phyloP scores from a whole-genome alignment of 768 basidiomycete species.

The Leccinum uliginosum region DNA sequence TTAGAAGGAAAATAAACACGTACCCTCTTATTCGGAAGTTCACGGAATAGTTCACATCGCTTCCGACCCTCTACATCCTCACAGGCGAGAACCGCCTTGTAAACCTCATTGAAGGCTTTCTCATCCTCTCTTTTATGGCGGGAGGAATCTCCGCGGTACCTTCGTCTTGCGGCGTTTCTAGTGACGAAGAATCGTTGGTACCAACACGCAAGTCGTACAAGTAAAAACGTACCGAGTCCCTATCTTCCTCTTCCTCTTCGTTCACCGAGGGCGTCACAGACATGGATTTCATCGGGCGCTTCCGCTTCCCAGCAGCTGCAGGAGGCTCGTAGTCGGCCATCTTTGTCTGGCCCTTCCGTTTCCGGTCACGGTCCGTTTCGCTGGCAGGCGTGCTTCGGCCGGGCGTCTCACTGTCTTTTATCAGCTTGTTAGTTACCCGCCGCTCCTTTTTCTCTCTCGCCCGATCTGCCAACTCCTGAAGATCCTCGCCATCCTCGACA shows the following conservation, averaged over 20 bases:
- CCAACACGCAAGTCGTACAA: neutral
- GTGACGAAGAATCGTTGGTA: slow-evolving; percentile 7
- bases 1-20: slow-evolving; percentile 13
- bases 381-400: slow-evolving; percentile 62
- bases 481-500: slow-evolving; percentile 76
- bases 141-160: slow-evolving; percentile 51
- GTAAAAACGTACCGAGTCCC: slow-evolving; percentile 51
- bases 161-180: slow-evolving; percentile 88
- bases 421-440: slow-evolving; percentile 53
- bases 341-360: slow-evolving; percentile 58
- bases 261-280: slow-evolving; percentile 72
- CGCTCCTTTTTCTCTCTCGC: slow-evolving; percentile 62
- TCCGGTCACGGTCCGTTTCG: slow-evolving; percentile 56
- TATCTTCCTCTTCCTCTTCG: slow-evolving; percentile 77
- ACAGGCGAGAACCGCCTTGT: slow-evolving; percentile 67
- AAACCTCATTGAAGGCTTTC: slow-evolving; percentile 73
- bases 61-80: slow-evolving; percentile 72
- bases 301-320: slow-evolving; percentile 58
- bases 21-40: slow-evolving; percentile 77
- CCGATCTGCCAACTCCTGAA: slow-evolving; percentile 68
- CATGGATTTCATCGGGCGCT: slow-evolving; percentile 66
- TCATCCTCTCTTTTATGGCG: slow-evolving; percentile 69
- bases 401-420: slow-evolving; percentile 57
- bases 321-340: slow-evolving; percentile 46
- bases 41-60: slow-evolving; percentile 83